A percentile compares a stretch with the other conserved stretches of the same genome.
These are phyloP conservation scores for Xylariales sp. DNA, from an alignment of 2,329 filamentous ascomycete genomes.

Conservation along the genomic window DNA sequence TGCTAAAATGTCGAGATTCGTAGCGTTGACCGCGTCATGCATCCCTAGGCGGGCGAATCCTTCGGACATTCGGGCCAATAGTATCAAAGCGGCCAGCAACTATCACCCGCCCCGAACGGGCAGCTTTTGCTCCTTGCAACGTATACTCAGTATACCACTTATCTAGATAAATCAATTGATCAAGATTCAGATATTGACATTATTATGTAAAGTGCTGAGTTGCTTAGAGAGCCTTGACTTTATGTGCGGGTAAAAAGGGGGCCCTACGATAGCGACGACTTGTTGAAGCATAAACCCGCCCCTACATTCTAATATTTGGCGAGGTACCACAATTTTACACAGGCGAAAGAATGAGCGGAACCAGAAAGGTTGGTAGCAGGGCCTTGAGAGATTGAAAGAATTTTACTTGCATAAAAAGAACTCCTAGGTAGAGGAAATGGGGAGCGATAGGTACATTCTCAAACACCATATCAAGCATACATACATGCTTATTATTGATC, in stretches of 20 bases:
- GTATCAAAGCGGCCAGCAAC: background rate
- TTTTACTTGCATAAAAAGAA: background rate
- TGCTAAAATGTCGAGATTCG: background rate
- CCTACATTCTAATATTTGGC: too few relatives aligned
- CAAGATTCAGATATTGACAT: background rate
- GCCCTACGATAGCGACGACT: too few relatives aligned
- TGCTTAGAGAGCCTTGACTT: background rate
- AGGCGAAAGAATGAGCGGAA: too few relatives aligned
- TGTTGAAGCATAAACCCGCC: too few relatives aligned
- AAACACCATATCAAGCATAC: background rate
- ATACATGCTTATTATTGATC: background rate
- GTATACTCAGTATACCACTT: background rate
- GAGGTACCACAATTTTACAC: too few relatives aligned
- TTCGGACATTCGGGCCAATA: background rate
- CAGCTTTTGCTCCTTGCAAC: background rate
- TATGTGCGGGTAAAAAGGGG: background rate
- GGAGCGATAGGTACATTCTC: background rate
- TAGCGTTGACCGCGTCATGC: constrained; percentile 3
- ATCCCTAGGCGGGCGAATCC: background rate
- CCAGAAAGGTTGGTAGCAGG: background rate
- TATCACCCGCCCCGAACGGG: background rate
- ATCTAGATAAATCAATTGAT: background rate
- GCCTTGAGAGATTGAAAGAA: background rate
- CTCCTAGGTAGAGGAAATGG: background rate
- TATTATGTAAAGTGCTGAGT: background rate